Evolutionary conservation across 164 flowering plant species (phyloP), one percentile per base, ranked within the genome.

Genomic region (Nelumbo lutea): DNA sequence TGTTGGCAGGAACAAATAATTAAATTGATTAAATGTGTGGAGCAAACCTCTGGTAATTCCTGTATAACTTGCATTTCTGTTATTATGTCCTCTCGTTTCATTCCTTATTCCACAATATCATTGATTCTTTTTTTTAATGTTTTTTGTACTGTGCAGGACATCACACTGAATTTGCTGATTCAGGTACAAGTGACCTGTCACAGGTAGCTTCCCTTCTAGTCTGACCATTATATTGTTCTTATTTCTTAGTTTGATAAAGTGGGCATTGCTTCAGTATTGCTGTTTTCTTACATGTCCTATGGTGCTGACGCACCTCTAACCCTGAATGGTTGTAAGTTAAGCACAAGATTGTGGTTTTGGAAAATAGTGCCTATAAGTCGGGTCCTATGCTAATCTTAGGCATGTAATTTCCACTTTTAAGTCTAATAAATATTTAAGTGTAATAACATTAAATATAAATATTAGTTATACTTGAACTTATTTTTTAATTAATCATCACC

Each of bases 1-100:
- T 56, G 53, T 57, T 67, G 60, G 65, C 89, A 88, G 93, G 89
- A 88, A 41, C 88, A 81, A 77, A 69, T 86, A 67, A 42, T 78
- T 41, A 84, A 79, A 75, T 62, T 83, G 78, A 79, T 86, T 42
- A 79, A 77, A 70, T 78, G 57, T 66, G 76, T 79, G 75, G 86
- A 83, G 70, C 84, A 79, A 74, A 53, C 69, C 9, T 66, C 82
- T 70, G 89, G 91, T 87, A 85, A 59, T 64, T 61, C n/a, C 9
- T 42, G 39, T 2, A 46, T 2, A 27, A 27, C 27, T 57, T 6
- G 57, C 65, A 9, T 8, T 14, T 67, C 14, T 62, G 27, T 68
- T 66, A 44, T 40, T 46, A 41, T 3, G 9, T 64, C 14, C n/a
- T 4, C 57, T 11, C 14, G 55, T 11, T 53, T 4, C 6, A 5